Evolutionary conservation across 352 stramenopile genomes (phyloP).

Genomic region (Elongisporangium undulatum): DNA sequence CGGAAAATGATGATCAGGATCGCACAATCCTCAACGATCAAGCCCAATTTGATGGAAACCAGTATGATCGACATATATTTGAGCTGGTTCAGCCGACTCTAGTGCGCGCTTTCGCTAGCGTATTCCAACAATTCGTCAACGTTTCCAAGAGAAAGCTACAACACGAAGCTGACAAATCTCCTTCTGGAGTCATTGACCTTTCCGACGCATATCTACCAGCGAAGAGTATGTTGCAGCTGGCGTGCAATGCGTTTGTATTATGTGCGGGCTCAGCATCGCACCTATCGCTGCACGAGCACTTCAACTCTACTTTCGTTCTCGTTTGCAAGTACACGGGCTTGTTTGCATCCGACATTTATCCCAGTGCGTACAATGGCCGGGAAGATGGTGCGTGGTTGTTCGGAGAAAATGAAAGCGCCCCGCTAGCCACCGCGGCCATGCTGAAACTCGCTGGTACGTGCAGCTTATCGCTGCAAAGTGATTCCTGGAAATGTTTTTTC

Average conservation of each 20-base stretch:
- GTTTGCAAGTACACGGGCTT: conserved; percentile 67
- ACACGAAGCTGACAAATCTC: neutral
- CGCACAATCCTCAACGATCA: neutral
- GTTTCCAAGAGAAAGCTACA: conserved; percentile 34
- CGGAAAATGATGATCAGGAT: neutral
- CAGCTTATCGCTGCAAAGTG: conserved; percentile 38
- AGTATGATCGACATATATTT: conserved; percentile 75
- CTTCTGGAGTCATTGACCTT: conserved; percentile 6
- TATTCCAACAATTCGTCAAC: conserved; percentile 71
- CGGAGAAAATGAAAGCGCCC: conserved; percentile 65
- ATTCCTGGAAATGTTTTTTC: conserved; percentile 67
- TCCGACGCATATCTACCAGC: conserved; percentile 58
- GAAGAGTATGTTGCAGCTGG: conserved; percentile 68
- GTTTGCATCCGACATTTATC: conserved; percentile 53
- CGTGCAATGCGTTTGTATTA: conserved; percentile 72
- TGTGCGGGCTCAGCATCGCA: conserved; percentile 54
- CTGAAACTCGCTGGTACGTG: conserved; percentile 66
- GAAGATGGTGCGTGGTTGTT: conserved; percentile 55
- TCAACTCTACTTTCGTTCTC: conserved; percentile 56
- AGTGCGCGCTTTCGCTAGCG: conserved; percentile 53
- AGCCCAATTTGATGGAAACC: conserved; percentile 16
- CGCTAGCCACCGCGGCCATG: conserved; percentile 60
- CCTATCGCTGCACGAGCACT: conserved; percentile 43
- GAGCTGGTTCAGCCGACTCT: conserved; percentile 50
- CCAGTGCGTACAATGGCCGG: conserved; percentile 48